These are phyloP conservation scores for Brassica hybrid DNA, from an alignment of 441 rosid species.

Conservation along the genomic window DNA sequence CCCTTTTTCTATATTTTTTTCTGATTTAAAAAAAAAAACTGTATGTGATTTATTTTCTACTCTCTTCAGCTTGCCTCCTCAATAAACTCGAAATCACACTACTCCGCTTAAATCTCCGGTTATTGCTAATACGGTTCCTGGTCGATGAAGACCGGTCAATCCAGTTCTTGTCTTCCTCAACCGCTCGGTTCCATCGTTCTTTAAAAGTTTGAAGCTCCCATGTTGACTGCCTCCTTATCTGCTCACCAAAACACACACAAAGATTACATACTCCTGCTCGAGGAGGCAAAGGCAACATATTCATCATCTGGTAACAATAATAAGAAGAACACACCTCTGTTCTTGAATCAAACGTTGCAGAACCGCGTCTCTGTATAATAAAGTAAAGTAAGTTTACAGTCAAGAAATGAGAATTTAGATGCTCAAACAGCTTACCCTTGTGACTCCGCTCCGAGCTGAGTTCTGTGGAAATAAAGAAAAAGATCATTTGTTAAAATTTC, in stretches of 20 bases:
- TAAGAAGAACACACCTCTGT: conserved; percentile 52
- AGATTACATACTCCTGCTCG: background rate
- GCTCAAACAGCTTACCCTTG: conserved; percentile 22
- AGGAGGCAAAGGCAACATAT: background rate
- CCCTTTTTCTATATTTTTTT: conserved; percentile 24
- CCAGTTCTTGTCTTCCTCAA: conserved; percentile 70
- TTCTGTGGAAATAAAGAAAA: conserved; percentile 26
- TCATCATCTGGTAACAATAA: background rate
- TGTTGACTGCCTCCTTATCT: conserved; percentile 90
- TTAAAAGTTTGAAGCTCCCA: conserved; percentile 78
- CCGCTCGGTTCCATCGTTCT: conserved; percentile 79
- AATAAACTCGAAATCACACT: conserved; percentile 26
- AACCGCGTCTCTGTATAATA: conserved; percentile 47
- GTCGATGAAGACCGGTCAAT: conserved; percentile 61
- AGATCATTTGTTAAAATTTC: background rate
- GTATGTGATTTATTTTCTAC: conserved; percentile 6
- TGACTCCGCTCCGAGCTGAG: conserved; percentile 17
- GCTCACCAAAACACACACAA: conserved; percentile 25
- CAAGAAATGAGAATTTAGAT: conserved; percentile 13
- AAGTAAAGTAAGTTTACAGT: background rate
- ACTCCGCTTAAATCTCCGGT: conserved; percentile 43
- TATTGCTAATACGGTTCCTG: conserved; percentile 25
- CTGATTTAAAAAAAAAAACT: background rate
- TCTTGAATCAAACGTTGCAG: conserved; percentile 59
- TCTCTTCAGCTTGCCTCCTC: conserved; percentile 25